These are phyloP conservation scores for Eucalyptus pumila DNA, from an alignment of 345 rosid species.

Conservation along the genomic window DNA sequence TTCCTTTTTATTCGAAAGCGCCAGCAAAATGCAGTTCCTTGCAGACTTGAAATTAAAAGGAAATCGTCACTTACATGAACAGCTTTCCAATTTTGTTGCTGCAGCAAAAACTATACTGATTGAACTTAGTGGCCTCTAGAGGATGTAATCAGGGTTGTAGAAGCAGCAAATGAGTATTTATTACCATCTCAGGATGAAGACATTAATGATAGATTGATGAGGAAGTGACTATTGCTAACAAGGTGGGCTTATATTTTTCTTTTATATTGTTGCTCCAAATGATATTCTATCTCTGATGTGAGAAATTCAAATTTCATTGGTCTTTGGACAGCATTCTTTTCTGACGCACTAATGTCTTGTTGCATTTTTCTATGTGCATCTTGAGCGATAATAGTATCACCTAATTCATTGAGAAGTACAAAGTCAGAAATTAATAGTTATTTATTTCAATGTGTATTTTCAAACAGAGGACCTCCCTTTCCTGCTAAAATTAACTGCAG, in stretches of 20 bases:
- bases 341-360: not conserved
- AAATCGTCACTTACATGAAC: not conserved
- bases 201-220: constrained; percentile 1
- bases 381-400: not conserved
- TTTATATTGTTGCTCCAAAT: not conserved
- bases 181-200: constrained; percentile 10
- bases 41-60: not conserved
- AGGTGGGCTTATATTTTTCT: constrained; percentile 16
- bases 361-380: not conserved
- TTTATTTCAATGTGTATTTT: not conserved
- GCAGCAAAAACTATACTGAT: constrained; percentile 44
- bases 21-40: not conserved
- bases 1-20: not conserved
- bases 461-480: not conserved
- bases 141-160: constrained; percentile 24
- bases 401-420: not conserved
- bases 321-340: not conserved
- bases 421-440: not conserved
- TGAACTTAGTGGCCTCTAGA: constrained; percentile 38
- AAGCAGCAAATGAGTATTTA: constrained; percentile 13
- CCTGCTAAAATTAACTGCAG: not conserved
- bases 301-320: not conserved
- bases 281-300: not conserved
- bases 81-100: not conserved
- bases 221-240: constrained; percentile 2